phyloP scores from a whole-genome alignment of 2,329 filamentous ascomycete species.

The Diaporthe eres region DNA sequence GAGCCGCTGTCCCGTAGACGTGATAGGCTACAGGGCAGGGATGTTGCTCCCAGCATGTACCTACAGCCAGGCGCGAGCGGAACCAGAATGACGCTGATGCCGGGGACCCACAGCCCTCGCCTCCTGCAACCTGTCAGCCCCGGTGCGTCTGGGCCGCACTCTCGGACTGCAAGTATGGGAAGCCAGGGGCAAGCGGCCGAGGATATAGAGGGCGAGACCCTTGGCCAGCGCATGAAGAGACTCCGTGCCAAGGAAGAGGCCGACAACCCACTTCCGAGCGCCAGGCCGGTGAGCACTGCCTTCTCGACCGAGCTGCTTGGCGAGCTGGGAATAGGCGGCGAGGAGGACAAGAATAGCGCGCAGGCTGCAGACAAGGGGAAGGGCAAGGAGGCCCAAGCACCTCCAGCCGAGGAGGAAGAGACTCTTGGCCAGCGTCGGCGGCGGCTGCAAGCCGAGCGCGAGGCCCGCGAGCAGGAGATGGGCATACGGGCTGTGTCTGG shows the following conservation, averaged over 20 bases:
- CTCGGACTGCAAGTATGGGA: slow-evolving; percentile 39
- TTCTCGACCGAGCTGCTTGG: slow-evolving; percentile 80
- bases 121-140: slow-evolving; percentile 35
- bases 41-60: slow-evolving; percentile 52
- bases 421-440: slow-evolving; percentile 84
- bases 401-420: slow-evolving; percentile 73
- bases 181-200: slow-evolving; percentile 55
- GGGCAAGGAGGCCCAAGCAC: slow-evolving; percentile 47
- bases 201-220: slow-evolving; percentile 75
- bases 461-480: slow-evolving; percentile 73
- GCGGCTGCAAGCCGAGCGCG: slow-evolving; percentile 78
- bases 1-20: slow-evolving; percentile 87
- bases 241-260: slow-evolving; percentile 70
- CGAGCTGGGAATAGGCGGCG: slow-evolving; percentile 70
- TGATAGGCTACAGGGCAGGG: slow-evolving; percentile 78
- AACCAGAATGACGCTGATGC: slow-evolving; percentile 37
- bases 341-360: slow-evolving; percentile 50
- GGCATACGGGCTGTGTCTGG: slow-evolving; percentile 50
- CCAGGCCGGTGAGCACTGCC: slow-evolving; percentile 72
- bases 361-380: slow-evolving; percentile 46
- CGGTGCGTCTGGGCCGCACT: slow-evolving; percentile 37
- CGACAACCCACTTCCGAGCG: slow-evolving; percentile 62
- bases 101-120: slow-evolving; percentile 42
- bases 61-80: slow-evolving; percentile 43
- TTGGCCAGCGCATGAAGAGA: slow-evolving; percentile 75